A percentile compares a stretch with the other conserved stretches of the same genome.
Conservation (phyloP, 257 asterid species). For the Ophiorrhiza pumila region DNA sequence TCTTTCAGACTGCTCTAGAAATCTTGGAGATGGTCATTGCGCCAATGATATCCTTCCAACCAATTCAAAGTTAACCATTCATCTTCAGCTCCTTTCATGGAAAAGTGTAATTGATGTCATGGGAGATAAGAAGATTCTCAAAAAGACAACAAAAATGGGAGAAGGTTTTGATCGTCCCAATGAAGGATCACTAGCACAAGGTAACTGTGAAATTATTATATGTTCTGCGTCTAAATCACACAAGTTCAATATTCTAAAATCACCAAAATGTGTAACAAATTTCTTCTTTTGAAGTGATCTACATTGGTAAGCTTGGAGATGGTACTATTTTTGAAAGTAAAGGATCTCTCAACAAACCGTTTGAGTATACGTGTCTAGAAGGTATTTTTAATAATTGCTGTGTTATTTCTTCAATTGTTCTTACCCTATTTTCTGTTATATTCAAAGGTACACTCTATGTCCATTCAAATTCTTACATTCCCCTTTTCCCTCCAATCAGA, state of each 20-base stretch:
- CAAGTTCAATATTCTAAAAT: neutral
- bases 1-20: conserved; percentile 39
- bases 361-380: conserved; percentile 48
- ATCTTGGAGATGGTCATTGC: conserved; percentile 19
- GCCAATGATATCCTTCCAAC: conserved; percentile 19
- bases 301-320: conserved; percentile 41
- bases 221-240: neutral
- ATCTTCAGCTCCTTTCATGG: conserved; percentile 57
- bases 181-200: conserved; percentile 54
- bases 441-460: neutral
- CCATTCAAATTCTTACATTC: neutral
- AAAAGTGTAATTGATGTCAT: conserved; percentile 40
- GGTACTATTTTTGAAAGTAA: conserved; percentile 40
- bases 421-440: neutral
- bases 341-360: conserved; percentile 48
- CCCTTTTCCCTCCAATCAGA: conserved; percentile 24
- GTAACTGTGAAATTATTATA: conserved; percentile 10
- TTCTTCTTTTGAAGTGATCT: conserved; percentile 33
- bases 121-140: conserved; percentile 48
- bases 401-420: neutral
- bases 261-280: neutral
- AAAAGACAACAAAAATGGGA: conserved; percentile 41
- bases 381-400: conserved; percentile 23
- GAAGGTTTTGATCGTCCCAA: conserved; percentile 56
- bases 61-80: conserved; percentile 37